phyloP scores from a whole-genome alignment of 225 moss, liverwort and hornwort species.

The Pseudisothecium myosuroides region DNA sequence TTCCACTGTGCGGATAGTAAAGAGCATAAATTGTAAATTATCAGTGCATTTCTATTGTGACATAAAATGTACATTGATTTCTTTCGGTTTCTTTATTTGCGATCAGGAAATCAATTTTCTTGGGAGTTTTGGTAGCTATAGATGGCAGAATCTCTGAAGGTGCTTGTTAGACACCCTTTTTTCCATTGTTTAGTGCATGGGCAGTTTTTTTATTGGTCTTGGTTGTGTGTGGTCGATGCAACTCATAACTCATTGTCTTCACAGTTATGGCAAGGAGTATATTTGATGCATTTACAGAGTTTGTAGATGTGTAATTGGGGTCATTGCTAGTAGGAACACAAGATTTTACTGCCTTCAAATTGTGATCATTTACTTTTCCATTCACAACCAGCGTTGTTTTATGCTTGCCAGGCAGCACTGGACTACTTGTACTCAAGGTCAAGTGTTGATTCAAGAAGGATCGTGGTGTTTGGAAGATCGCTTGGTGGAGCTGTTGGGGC shows the following conservation, averaged over 20 bases:
- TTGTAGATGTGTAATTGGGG: not conserved
- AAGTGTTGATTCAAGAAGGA: constrained; percentile 57
- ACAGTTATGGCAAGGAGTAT: not conserved
- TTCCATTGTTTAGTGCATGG: not conserved
- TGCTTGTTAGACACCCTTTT: not conserved
- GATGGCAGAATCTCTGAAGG: not conserved
- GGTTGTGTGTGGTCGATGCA: not conserved
- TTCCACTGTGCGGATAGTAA: not conserved
- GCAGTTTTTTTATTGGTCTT: not conserved
- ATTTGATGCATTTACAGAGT: not conserved
- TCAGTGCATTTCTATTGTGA: not conserved
- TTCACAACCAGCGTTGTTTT: not conserved
- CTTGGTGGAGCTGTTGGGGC: constrained; percentile 92
- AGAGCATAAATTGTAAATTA: not conserved
- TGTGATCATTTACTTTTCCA: not conserved
- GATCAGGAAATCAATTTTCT: not conserved
- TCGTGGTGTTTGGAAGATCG: constrained; percentile 89
- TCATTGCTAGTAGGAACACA: not conserved
- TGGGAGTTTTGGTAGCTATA: not conserved
- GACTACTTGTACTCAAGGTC: constrained; percentile 48
- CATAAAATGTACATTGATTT: not conserved
- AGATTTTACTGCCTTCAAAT: not conserved
- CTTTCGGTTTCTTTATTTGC: not conserved
- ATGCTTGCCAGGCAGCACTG: constrained; percentile 59
- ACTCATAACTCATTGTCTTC: not conserved